A percentile compares a stretch with the other conserved stretches of the same genome.
phyloP scores from a whole-genome alignment of 306 rosid species.

The Sindora glabra region DNA sequence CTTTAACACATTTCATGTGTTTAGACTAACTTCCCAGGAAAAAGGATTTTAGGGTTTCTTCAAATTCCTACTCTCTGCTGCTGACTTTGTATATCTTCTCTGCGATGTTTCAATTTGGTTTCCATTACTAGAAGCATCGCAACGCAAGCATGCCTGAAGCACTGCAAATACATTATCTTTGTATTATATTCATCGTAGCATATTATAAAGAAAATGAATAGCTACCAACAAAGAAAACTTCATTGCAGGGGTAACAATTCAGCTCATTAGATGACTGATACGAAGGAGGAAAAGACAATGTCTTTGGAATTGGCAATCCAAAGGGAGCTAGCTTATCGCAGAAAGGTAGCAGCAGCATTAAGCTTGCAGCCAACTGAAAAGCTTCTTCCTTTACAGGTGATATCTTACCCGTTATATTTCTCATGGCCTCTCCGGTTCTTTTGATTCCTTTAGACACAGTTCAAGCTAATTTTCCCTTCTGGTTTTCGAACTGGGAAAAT shows the following conservation, averaged over 20 bases:
- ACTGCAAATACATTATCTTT: background rate
- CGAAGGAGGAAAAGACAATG: conserved; percentile 9
- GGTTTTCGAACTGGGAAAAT: background rate
- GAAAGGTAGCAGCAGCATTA: background rate
- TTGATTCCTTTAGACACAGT: background rate
- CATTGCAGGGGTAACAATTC: background rate
- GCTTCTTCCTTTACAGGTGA: conserved; percentile 9
- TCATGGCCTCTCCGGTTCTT: background rate
- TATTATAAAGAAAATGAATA: background rate
- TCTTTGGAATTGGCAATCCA: conserved; percentile 13
- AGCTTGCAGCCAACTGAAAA: background rate
- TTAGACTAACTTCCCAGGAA: background rate
- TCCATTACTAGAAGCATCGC: background rate
- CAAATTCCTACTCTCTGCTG: background rate
- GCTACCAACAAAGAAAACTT: background rate
- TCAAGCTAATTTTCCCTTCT: background rate
- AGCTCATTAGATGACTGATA: background rate
- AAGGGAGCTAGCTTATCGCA: conserved; percentile 13
- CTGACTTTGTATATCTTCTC: background rate
- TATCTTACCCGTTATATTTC: background rate
- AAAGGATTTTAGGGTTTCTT: background rate
- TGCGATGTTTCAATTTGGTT: background rate
- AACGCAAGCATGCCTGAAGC: background rate
- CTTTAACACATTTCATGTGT: background rate
- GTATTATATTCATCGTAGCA: background rate